phyloP scores from a whole-genome alignment of 257 asterid genomes.

The Buddleja alternifolia region DNA sequence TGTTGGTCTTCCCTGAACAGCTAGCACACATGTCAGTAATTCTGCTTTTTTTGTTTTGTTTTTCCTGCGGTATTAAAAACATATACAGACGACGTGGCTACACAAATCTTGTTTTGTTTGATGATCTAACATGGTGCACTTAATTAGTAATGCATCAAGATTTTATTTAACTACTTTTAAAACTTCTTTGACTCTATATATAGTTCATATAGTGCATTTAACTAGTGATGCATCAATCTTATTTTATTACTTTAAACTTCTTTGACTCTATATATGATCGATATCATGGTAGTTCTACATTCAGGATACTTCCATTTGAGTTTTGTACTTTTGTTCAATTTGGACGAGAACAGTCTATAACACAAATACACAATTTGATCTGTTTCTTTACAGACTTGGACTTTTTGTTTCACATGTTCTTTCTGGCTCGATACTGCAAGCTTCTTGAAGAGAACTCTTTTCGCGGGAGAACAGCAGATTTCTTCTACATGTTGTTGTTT shows the following conservation, averaged over 20 bases:
- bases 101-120: not conserved
- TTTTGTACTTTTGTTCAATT: not conserved
- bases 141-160: not conserved
- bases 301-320: conserved; percentile 5
- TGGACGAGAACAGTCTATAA: not conserved
- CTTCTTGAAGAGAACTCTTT: conserved; percentile 97
- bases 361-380: conserved; percentile 21
- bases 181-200: not conserved
- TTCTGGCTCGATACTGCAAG: conserved; percentile 98
- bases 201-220: too few relatives aligned
- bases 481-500: conserved; percentile 93
- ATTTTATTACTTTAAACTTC: too few relatives aligned
- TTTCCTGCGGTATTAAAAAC: too few relatives aligned
- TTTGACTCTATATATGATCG: too few relatives aligned
- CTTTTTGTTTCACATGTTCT: conserved; percentile 99
- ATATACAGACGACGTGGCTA: too few relatives aligned
- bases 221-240: too few relatives aligned
- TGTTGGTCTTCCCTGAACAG: not conserved
- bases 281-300: not conserved
- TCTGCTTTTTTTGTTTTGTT: conserved; percentile 3
- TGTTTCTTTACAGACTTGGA: conserved; percentile 76
- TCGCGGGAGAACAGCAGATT: conserved; percentile 97
- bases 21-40: not conserved
- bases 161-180: not conserved
- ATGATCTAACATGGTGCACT: not conserved